Evolutionary conservation across 139 green algal genomes (phyloP).

Genomic region (Asterochloris sp.): DNA sequence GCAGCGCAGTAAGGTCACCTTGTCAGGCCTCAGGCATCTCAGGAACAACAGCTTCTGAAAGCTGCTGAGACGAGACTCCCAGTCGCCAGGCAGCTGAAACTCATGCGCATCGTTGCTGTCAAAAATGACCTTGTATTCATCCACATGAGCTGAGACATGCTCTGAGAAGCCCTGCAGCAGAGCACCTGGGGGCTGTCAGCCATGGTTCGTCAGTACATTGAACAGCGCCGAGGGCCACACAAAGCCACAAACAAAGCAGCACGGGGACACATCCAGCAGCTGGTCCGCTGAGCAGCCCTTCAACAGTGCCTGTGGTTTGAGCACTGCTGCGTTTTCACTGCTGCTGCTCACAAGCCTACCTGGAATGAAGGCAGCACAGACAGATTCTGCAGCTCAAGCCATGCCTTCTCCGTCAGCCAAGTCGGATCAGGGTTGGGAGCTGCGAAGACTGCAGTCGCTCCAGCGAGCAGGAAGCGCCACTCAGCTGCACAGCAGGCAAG

Average conservation of each 20-base stretch:
- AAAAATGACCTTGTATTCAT: constrained; percentile 67
- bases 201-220: too few relatives aligned
- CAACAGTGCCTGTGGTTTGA: too few relatives aligned
- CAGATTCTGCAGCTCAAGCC: constrained; percentile 73
- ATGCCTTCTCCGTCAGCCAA: constrained; percentile 80
- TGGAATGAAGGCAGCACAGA: constrained; percentile 49
- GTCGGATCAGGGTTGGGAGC: constrained; percentile 61
- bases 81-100: constrained; percentile 47
- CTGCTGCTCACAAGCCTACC: constrained; percentile 18
- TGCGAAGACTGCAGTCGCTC: constrained; percentile 23
- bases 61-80: constrained; percentile 42
- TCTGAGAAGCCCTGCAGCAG: constrained; percentile 23
- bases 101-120: constrained; percentile 72
- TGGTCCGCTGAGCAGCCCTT: too few relatives aligned
- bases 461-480: constrained; percentile 79
- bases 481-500: constrained; percentile 33
- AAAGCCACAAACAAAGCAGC: too few relatives aligned
- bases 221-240: too few relatives aligned
- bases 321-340: too few relatives aligned
- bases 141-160: constrained; percentile 46
- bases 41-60: constrained; percentile 70
- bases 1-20: constrained; percentile 30
- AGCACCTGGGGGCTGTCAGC: constrained; percentile 1
- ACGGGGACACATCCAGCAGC: too few relatives aligned
- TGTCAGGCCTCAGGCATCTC: constrained; percentile 72